phyloP scores from a whole-genome alignment of 352 stramenopile genomes.

The Phytophthora multivora region DNA sequence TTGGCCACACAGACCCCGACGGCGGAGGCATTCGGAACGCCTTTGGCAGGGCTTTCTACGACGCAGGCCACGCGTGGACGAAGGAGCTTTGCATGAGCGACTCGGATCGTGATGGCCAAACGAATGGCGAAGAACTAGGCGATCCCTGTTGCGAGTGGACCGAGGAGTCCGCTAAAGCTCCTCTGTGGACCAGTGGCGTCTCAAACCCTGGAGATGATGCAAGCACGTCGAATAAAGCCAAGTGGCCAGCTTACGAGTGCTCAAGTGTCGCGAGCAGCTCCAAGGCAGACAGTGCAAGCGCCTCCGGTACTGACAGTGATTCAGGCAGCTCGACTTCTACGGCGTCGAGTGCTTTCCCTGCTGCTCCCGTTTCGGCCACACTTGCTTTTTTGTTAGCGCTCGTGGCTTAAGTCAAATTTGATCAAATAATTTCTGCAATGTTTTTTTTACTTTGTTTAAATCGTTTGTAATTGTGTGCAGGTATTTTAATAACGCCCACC shows the following conservation, averaged over 20 bases:
- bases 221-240: neutral
- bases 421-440: too few relatives aligned
- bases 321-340: neutral
- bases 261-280: neutral
- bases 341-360: neutral
- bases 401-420: too few relatives aligned
- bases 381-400: too few relatives aligned
- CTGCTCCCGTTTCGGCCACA: too few relatives aligned
- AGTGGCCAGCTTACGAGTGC: neutral
- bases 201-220: neutral
- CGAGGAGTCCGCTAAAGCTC: neutral
- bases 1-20: constrained; percentile 28
- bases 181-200: neutral
- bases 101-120: neutral
- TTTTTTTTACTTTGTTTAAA: too few relatives aligned
- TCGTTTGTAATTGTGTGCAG: too few relatives aligned
- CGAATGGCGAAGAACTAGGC: neutral
- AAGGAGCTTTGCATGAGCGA: neutral
- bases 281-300: neutral
- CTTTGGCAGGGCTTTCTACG: constrained; percentile 33
- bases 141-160: neutral
- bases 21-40: constrained; percentile 20
- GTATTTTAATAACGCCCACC: too few relatives aligned
- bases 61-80: constrained; percentile 8
- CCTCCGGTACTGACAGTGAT: neutral